phyloP scores from a whole-genome alignment of 2,329 filamentous ascomycete species.

The Pezicula carpinea region DNA sequence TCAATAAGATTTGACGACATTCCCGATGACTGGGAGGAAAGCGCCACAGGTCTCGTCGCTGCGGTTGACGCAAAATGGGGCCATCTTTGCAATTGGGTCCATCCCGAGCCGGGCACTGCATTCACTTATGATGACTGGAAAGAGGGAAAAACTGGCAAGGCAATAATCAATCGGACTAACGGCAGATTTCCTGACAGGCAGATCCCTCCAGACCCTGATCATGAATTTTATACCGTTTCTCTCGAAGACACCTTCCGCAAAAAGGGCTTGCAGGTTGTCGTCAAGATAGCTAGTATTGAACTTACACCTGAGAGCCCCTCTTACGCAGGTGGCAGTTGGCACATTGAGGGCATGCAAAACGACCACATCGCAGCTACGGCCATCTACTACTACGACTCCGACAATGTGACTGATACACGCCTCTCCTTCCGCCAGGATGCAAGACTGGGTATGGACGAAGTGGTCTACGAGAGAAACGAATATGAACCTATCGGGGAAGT shows the following conservation, averaged over 20 bases:
- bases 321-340: constrained; percentile 42
- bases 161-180: neutral
- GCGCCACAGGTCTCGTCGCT: neutral
- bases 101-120: neutral
- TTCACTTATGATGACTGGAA: constrained; percentile 5
- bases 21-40: constrained; percentile 1
- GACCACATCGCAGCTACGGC: constrained; percentile 49
- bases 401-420: constrained; percentile 39
- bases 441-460: neutral
- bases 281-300: constrained; percentile 54
- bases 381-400: constrained; percentile 42
- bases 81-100: neutral
- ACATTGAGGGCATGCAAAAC: constrained; percentile 38
- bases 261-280: constrained; percentile 52
- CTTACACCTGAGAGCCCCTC: constrained; percentile 49
- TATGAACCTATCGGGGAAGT: no score
- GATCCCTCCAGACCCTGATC: neutral
- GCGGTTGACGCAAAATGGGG: neutral
- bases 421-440: constrained; percentile 41
- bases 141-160: neutral
- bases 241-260: constrained; percentile 1
- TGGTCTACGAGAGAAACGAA: neutral
- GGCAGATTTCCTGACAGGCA: no score
- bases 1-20: neutral
- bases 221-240: neutral